These are phyloP conservation scores for Aspergillus sp. DNA, from an alignment of 2,329 filamentous ascomycete species.

Conservation along the genomic window DNA sequence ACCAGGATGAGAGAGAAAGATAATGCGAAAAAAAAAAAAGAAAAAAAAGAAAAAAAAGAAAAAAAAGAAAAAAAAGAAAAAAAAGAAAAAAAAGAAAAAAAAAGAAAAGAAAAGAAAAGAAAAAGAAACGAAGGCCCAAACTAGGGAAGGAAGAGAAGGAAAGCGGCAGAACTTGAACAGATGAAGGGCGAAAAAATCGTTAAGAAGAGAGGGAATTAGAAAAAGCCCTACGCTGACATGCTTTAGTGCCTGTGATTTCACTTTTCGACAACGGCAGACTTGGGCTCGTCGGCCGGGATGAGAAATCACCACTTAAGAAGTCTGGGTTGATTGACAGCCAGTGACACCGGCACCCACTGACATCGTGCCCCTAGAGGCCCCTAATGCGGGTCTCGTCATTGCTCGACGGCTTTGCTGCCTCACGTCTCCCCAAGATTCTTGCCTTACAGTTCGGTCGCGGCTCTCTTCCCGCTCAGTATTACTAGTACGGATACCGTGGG, in stretches of 20 bases:
- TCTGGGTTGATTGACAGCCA: constrained; percentile 14
- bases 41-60: background rate
- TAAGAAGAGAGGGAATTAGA: background rate
- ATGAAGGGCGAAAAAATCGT: background rate
- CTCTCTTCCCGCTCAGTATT: background rate
- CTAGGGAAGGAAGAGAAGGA: background rate
- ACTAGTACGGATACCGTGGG: background rate
- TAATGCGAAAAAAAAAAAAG: background rate
- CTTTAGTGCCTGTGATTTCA: constrained; percentile 8
- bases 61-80: background rate
- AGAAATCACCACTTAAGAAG: constrained; percentile 16
- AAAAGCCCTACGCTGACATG: constrained; percentile 15
- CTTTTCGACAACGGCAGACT: background rate
- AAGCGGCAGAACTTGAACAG: background rate
- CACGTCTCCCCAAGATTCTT: constrained; percentile 11
- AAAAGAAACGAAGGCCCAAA: background rate
- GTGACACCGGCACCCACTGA: constrained; percentile 18
- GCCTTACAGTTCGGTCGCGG: constrained; percentile 17
- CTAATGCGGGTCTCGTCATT: constrained; percentile 17
- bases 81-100: background rate
- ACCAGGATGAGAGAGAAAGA: background rate
- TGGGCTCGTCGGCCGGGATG: constrained; percentile 9
- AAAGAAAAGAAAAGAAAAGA: background rate
- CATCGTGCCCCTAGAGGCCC: constrained; percentile 9
- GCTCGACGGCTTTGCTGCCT: constrained; percentile 19